Conservation (phyloP, 1,284 basidiomycete genomes). For the Malassezia pachydermatis region DNA sequence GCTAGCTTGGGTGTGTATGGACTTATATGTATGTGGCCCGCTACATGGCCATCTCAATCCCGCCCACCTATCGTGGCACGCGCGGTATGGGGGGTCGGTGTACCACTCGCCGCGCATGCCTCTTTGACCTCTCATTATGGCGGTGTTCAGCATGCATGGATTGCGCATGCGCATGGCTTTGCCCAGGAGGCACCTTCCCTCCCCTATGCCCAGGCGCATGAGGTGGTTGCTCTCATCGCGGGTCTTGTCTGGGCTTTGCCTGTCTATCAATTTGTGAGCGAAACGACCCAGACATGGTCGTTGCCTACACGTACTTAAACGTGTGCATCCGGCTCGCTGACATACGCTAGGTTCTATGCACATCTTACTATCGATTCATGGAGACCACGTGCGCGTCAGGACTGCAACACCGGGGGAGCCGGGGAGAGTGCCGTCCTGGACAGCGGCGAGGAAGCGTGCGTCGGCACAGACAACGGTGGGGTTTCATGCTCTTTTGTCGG, state of each 20-base stretch:
- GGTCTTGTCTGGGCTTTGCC: constrained; percentile 15
- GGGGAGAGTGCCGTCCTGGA: neutral
- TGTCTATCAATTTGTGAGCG: constrained; percentile 9
- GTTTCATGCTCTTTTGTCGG: neutral
- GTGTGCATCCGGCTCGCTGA: too few species aligned
- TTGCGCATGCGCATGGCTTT: neutral
- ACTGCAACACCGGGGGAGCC: neutral
- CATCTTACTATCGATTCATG: too few species aligned
- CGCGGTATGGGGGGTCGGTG: neutral
- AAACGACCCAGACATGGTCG: constrained; percentile 9
- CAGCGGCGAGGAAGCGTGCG: neutral
- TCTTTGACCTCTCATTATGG: constrained; percentile 1
- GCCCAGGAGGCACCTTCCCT: neutral
- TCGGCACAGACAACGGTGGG: neutral
- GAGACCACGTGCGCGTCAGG: too few species aligned
- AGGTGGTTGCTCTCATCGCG: constrained; percentile 13
- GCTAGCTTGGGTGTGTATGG: neutral
- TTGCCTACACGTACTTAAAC: too few species aligned
- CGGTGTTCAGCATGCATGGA: constrained; percentile 3
- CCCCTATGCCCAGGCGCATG: neutral
- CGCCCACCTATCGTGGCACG: neutral
- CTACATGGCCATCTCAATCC: constrained; percentile 1
- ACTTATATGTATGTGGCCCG: neutral
- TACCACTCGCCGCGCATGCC: constrained; percentile 9
- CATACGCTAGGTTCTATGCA: too few species aligned